A percentile compares a stretch with the other conserved stretches of the same genome.
Conservation (phyloP, 164 flowering plant species). For the Nelumbo lutea region DNA sequence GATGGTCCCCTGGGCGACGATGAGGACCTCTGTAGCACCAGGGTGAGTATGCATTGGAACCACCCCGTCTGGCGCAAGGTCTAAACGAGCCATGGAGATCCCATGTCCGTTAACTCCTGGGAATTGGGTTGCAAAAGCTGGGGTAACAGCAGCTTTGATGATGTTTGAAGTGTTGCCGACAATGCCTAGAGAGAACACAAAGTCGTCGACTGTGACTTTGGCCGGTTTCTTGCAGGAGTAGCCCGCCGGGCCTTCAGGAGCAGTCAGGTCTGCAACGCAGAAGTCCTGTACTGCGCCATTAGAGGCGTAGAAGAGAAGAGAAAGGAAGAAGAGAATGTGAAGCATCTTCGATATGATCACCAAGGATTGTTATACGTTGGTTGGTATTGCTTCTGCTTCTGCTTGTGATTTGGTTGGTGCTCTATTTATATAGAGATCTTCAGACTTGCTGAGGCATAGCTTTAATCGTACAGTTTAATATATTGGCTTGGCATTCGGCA, state of each 20-base stretch:
- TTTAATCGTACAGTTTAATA: not conserved
- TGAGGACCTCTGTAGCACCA: constrained; percentile 34
- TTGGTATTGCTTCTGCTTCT: not conserved
- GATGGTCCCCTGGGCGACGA: constrained; percentile 39
- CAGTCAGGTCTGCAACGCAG: constrained; percentile 62
- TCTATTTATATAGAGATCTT: not conserved
- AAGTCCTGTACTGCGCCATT: constrained; percentile 49
- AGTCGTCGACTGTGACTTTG: constrained; percentile 49
- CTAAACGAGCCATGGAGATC: constrained; percentile 61
- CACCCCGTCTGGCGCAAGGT: constrained; percentile 62
- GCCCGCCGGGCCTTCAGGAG: constrained; percentile 53
- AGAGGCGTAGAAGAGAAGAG: constrained; percentile 27
- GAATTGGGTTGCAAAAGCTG: constrained; percentile 57
- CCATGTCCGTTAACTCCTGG: constrained; percentile 81
- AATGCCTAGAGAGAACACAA: constrained; percentile 42
- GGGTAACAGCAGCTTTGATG: constrained; percentile 69
- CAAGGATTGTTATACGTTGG: not conserved
- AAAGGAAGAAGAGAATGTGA: constrained; percentile 19
- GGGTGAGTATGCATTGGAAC: constrained; percentile 76
- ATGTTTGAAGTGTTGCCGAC: constrained; percentile 70
- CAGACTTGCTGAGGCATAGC: constrained; percentile 11
- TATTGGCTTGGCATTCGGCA: not conserved
- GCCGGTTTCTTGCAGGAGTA: constrained; percentile 60
- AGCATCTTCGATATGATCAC: constrained; percentile 14
- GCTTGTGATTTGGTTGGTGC: not conserved